These are phyloP conservation scores for Phialophora verrucosa DNA, from an alignment of 2,329 filamentous ascomycete species.

Conservation along the genomic window DNA sequence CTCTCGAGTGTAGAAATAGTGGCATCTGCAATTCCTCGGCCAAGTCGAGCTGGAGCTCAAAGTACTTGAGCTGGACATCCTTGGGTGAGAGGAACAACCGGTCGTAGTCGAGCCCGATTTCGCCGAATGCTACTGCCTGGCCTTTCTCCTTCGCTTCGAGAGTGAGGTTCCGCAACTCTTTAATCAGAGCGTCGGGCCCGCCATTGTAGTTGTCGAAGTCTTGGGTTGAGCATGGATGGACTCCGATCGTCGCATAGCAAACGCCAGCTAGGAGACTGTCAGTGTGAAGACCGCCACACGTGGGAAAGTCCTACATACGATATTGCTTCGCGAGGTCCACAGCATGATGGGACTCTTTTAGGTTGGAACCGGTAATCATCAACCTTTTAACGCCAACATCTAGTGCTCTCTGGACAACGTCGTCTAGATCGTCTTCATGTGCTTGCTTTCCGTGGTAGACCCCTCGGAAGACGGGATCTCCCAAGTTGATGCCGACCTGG, in stretches of 20 bases:
- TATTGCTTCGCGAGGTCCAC: conserved; percentile 74
- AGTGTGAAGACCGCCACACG: conserved; percentile 16
- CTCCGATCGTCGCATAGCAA: conserved; percentile 89
- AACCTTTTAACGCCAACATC: conserved; percentile 84
- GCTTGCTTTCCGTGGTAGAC: conserved; percentile 78
- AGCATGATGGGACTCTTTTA: conserved; percentile 76
- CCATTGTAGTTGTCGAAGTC: conserved; percentile 70
- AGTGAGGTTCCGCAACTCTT: conserved; percentile 70
- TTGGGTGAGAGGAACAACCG: conserved; percentile 81
- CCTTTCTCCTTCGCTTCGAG: conserved; percentile 61
- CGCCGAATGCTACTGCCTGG: conserved; percentile 81
- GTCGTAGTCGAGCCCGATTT: conserved; percentile 97
- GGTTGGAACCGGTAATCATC: conserved; percentile 90
- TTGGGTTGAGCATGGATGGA: conserved; percentile 87
- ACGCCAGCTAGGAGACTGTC: conserved; percentile 64
- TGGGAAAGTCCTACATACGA: conserved; percentile 58
- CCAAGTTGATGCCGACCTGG: conserved; percentile 90
- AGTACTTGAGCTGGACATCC: conserved; percentile 81
- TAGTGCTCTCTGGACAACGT: conserved; percentile 77
- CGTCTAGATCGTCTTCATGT: conserved; percentile 50
- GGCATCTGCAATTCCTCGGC: conserved; percentile 79
- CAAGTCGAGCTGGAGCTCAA: conserved; percentile 79
- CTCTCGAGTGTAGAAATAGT: conserved; percentile 89
- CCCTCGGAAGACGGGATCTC: conserved; percentile 88
- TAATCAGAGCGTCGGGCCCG: conserved; percentile 52